Conservation (phyloP, 345 rosid genomes). For the Erysimum cheiranthoides region DNA sequence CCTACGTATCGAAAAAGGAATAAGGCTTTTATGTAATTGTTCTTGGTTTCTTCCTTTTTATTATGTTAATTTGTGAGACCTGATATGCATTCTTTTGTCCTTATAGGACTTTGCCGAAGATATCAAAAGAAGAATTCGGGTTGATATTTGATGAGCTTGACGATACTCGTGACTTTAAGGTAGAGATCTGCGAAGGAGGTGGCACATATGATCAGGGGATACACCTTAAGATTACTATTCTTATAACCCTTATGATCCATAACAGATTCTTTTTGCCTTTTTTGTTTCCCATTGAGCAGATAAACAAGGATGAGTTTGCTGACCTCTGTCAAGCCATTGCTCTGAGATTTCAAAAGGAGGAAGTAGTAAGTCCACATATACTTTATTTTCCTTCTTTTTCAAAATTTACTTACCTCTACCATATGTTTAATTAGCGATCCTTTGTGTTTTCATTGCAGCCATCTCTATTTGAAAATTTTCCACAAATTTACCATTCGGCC, state of each 20-base stretch:
- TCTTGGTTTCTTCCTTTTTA: slow-evolving; percentile 15
- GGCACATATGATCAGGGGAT: slow-evolving; percentile 32
- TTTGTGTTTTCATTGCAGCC: slow-evolving; percentile 60
- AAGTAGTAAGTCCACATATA: slow-evolving; percentile 63
- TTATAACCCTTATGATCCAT: slow-evolving; percentile 8
- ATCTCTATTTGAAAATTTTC: slow-evolving; percentile 70
- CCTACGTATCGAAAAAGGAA: neutral
- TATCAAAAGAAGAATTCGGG: slow-evolving; percentile 80
- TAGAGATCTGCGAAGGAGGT: slow-evolving; percentile 39
- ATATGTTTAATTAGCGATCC: slow-evolving; percentile 29
- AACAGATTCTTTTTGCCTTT: slow-evolving; percentile 1
- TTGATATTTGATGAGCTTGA: slow-evolving; percentile 91
- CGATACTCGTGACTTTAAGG: slow-evolving; percentile 93
- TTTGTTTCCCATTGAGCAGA: slow-evolving; percentile 53
- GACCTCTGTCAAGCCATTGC: slow-evolving; percentile 98
- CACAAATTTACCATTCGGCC: slow-evolving; percentile 65
- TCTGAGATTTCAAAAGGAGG: slow-evolving; percentile 88
- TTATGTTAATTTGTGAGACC: slow-evolving; percentile 14
- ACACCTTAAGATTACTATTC: slow-evolving; percentile 13
- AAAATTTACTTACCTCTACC: slow-evolving; percentile 57
- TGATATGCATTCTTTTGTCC: slow-evolving; percentile 18
- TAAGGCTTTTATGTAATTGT: neutral
- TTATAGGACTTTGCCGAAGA: slow-evolving; percentile 86
- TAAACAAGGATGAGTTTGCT: slow-evolving; percentile 83
- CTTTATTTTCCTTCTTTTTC: slow-evolving; percentile 33